phyloP scores from a whole-genome alignment of 805 yeast genomes.

The Ogataea methanolica region DNA sequence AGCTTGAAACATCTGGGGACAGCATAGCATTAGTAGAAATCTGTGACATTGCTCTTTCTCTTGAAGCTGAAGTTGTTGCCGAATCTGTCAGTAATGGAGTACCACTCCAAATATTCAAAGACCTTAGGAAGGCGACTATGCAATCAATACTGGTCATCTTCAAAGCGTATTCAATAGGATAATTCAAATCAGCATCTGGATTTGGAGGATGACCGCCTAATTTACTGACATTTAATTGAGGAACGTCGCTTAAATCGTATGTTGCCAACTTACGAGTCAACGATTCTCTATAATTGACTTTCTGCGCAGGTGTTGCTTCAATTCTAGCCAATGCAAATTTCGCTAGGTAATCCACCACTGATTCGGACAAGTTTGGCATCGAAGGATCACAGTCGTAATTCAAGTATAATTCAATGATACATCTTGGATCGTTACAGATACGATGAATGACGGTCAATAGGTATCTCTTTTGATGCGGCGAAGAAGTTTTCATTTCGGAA shows the following conservation, averaged over 20 bases:
- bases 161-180: conserved; percentile 79
- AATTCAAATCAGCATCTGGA: conserved; percentile 46
- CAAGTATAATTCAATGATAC: conserved; percentile 85
- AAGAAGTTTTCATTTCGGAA: conserved; percentile 85
- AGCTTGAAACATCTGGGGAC: conserved; percentile 21
- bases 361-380: conserved; percentile 82
- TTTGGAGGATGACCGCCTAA: conserved; percentile 51
- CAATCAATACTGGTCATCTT: conserved; percentile 78
- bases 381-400: conserved; percentile 90
- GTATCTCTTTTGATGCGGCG: conserved; percentile 89
- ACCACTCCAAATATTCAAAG: conserved; percentile 85
- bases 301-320: conserved; percentile 67
- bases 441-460: conserved; percentile 76
- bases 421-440: conserved; percentile 82
- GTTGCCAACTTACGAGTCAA: conserved; percentile 59
- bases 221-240: conserved; percentile 69
- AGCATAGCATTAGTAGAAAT: conserved; percentile 9
- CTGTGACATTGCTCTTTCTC: conserved; percentile 13
- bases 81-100: conserved; percentile 30
- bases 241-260: conserved; percentile 68
- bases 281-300: conserved; percentile 47
- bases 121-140: conserved; percentile 74
- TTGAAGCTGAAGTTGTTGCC: not conserved
- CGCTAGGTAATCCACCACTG: conserved; percentile 72
- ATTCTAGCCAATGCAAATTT: conserved; percentile 65